A percentile compares a stretch with the other conserved stretches of the same genome.
phyloP scores from a whole-genome alignment of 2,329 filamentous ascomycete genomes.

The Leptographium radiaticola region DNA sequence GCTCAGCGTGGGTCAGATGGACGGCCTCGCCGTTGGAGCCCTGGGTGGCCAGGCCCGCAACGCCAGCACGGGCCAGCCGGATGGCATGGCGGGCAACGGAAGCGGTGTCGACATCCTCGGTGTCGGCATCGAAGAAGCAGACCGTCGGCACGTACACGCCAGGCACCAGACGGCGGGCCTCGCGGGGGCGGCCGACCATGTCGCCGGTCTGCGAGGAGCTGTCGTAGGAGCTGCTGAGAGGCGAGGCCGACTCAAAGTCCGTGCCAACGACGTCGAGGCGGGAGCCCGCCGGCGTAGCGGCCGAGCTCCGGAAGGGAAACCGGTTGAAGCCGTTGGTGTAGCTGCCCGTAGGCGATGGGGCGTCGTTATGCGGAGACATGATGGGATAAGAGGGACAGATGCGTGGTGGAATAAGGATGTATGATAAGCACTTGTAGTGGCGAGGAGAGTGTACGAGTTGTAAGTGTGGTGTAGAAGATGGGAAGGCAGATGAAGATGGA shows the following conservation, averaged over 20 bases:
- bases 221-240: slow-evolving; percentile 29
- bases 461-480: neutral
- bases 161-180: slow-evolving; percentile 23
- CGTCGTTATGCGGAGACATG: slow-evolving; percentile 35
- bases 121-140: slow-evolving; percentile 54
- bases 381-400: neutral
- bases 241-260: slow-evolving; percentile 18
- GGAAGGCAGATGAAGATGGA: neutral
- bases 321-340: slow-evolving; percentile 28
- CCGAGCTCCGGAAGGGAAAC: slow-evolving; percentile 18
- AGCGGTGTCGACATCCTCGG: slow-evolving; percentile 53
- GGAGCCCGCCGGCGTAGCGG: neutral
- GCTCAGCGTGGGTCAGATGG: slow-evolving; percentile 59
- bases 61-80: slow-evolving; percentile 59
- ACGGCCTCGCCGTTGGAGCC: slow-evolving; percentile 77
- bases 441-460: neutral
- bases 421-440: neutral
- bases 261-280: slow-evolving; percentile 6
- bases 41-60: slow-evolving; percentile 63
- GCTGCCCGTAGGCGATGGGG: slow-evolving; percentile 30
- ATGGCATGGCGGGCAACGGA: slow-evolving; percentile 49
- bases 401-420: neutral
- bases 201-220: slow-evolving; percentile 17
- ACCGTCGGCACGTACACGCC: slow-evolving; percentile 63
- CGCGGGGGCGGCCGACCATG: neutral